Percentiles rank a stretch among this genome's conserved stretches.
Conservation (phyloP, 2,329 filamentous ascomycete species). For the Aciculosporium take region DNA sequence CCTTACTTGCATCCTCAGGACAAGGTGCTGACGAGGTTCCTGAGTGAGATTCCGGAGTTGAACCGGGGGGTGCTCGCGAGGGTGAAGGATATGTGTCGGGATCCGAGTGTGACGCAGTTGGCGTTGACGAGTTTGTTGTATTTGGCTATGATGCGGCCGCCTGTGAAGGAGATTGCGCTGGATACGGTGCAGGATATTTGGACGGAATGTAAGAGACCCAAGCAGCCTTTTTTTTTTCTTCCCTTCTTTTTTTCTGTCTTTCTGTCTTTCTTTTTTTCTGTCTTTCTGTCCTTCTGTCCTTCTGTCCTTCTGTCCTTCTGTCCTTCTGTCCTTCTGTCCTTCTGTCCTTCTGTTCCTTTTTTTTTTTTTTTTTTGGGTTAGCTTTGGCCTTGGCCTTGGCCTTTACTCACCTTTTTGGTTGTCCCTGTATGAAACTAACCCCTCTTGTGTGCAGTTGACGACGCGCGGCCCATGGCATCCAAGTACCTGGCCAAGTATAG, state of each 20-base stretch:
- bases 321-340: background rate
- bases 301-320: background rate
- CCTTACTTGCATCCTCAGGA: conserved; percentile 87
- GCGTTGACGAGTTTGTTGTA: conserved; percentile 52
- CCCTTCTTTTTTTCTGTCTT: background rate
- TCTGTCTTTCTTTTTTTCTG: background rate
- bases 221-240: background rate
- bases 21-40: conserved; percentile 75
- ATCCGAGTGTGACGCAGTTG: conserved; percentile 49
- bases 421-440: background rate
- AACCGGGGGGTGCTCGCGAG: conserved; percentile 56
- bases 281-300: background rate
- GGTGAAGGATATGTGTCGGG: conserved; percentile 52
- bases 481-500: conserved; percentile 50
- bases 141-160: conserved; percentile 53
- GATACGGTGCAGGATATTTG: conserved; percentile 54
- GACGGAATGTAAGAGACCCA: conserved; percentile 51
- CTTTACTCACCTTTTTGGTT: too few species aligned
- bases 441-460: conserved; percentile 35
- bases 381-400: too few species aligned
- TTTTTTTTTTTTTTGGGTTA: background rate
- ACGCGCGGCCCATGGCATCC: conserved; percentile 45
- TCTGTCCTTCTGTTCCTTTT: background rate
- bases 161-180: conserved; percentile 46
- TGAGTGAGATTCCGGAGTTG: conserved; percentile 80